Evolutionary conservation across 352 stramenopile genomes (phyloP), one percentile per base, ranked within the genome.

Genomic region (Peronospora destructor): DNA sequence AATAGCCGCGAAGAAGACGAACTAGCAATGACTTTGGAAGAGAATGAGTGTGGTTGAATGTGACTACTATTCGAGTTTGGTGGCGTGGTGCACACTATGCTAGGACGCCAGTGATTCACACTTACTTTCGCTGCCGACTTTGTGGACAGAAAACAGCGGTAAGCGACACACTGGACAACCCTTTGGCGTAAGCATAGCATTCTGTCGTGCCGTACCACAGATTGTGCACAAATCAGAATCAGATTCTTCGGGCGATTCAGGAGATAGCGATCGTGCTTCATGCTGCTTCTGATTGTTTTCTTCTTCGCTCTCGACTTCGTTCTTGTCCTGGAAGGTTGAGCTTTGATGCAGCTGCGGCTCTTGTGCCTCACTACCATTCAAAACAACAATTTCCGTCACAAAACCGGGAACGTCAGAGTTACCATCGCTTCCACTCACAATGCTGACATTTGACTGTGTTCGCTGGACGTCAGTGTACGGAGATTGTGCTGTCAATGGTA

Each of bases 131-230:
- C 71, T 54, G 44, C 71, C 64, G 9, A 79, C 64, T 26, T 71
- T 70, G 14, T 77, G 39, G 19, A 83, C 49, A 4, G 68, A 70
- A 21, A 65, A 52, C 14, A 80, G 56, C 14, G 56, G 38, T 14
- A 42, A 46, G 6, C 61, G 64, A 46, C 76, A 87, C 35, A 79
- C 71, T 5, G 73, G 76, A 30, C 76, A 87, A 19, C 6, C 19
- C 36, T 63, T 57, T 21, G 17, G 52, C 21, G 41, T 70, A 38
- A 34, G 54, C 50, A 48, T 71, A 19, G 66, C 49, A n/a, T 82
- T 76, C 12, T 68, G 55, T 35, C 49, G 56, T 23, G 57, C 65
- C 59, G 78, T 68, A 49, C 78, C 68, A 51, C 76, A 87, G 34
- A 87, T 77, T 29, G 70, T 59, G 43, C 73, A 87, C 57, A 82